phyloP scores from a whole-genome alignment of 2,329 filamentous ascomycete species.

The Erysiphe pulchra region DNA sequence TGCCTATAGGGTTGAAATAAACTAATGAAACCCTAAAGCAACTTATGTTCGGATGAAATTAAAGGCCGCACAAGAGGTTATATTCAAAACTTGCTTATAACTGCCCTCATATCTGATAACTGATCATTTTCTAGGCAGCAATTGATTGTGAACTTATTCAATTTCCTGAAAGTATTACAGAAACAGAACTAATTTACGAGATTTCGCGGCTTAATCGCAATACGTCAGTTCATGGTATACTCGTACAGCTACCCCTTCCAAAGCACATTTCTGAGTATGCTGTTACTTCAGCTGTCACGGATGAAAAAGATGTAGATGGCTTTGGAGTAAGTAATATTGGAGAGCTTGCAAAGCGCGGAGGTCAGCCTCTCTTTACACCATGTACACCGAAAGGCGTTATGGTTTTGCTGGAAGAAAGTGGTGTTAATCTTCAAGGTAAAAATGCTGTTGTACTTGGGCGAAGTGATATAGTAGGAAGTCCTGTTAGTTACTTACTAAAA shows the following conservation, averaged over 20 bases:
- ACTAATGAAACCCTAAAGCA: slow-evolving; percentile 21
- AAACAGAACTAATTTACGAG: slow-evolving; percentile 64
- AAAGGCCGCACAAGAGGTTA: slow-evolving; percentile 77
- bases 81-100: slow-evolving; percentile 1
- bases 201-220: slow-evolving; percentile 72
- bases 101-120: slow-evolving; percentile 3
- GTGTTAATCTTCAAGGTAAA: slow-evolving; percentile 67
- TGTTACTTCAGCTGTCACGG: slow-evolving; percentile 70
- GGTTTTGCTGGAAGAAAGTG: slow-evolving; percentile 64
- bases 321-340: slow-evolving; percentile 90
- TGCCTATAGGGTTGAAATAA: neutral
- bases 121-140: slow-evolving; percentile 35
- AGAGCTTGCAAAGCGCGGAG: slow-evolving; percentile 86
- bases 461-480: slow-evolving; percentile 92
- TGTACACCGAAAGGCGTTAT: slow-evolving; percentile 97
- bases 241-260: slow-evolving; percentile 82
- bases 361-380: slow-evolving; percentile 66
- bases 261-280: slow-evolving; percentile 73
- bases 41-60: slow-evolving; percentile 99
- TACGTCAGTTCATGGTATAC: slow-evolving; percentile 61
- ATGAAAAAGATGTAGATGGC: slow-evolving; percentile 94
- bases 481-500: slow-evolving; percentile 83
- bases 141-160: slow-evolving; percentile 73
- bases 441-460: slow-evolving; percentile 82
- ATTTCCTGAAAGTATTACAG: slow-evolving; percentile 55